phyloP scores from a whole-genome alignment of 164 flowering plant species.

The Aristolochia californica region DNA sequence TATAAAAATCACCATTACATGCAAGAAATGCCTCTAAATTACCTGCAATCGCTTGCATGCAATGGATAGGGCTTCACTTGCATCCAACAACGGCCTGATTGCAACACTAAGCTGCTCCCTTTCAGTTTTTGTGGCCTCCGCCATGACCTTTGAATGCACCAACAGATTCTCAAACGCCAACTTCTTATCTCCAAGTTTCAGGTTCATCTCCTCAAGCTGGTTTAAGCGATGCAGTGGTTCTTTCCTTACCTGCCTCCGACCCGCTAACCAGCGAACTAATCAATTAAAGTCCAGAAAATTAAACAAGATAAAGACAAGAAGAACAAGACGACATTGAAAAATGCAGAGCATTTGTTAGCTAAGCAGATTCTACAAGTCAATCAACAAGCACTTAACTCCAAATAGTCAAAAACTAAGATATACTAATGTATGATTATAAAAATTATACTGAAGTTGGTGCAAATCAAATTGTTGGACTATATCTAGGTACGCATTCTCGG shows the following conservation, averaged over 20 bases:
- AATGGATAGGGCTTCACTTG: conserved; percentile 55
- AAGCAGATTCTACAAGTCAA: no score
- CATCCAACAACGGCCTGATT: conserved; percentile 51
- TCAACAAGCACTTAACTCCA: no score
- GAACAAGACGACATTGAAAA: no score
- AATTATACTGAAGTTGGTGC: no score
- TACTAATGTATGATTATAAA: no score
- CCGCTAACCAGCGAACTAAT: conserved; percentile 39
- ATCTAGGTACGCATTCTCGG: no score
- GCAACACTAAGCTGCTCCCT: conserved; percentile 42
- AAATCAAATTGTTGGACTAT: no score
- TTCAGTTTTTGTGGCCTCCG: conserved; percentile 45
- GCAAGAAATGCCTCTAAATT: neutral
- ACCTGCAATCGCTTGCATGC: conserved; percentile 71
- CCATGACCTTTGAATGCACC: conserved; percentile 31
- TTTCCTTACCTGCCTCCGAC: conserved; percentile 51
- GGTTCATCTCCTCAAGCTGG: conserved; percentile 68
- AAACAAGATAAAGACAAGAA: neutral
- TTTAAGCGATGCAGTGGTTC: conserved; percentile 54
- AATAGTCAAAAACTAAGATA: no score
- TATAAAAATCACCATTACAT: no score
- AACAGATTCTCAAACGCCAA: conserved; percentile 42
- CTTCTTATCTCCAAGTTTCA: conserved; percentile 46
- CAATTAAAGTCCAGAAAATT: conserved; percentile 21
- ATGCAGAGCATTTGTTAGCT: no score